Evolutionary conservation across 2,329 filamentous ascomycete genomes (phyloP).

Genomic region (Aureobasidium mangrovei): DNA sequence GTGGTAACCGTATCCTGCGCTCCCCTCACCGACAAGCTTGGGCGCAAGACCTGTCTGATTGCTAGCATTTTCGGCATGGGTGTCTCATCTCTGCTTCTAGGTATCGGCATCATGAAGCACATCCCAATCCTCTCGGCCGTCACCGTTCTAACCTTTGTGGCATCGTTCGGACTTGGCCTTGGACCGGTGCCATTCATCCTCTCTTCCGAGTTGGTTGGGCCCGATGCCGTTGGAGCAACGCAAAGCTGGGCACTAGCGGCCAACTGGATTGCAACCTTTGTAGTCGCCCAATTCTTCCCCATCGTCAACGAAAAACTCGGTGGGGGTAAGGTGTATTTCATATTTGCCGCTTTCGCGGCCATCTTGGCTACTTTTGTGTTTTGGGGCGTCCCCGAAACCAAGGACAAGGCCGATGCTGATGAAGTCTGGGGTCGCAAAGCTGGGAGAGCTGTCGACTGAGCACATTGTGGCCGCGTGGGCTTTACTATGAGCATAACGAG

Average conservation of each 20-base stretch:
- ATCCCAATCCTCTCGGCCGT: slow-evolving; percentile 70
- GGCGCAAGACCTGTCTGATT: slow-evolving; percentile 77
- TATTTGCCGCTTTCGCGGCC: slow-evolving; percentile 71
- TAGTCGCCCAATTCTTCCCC: slow-evolving; percentile 93
- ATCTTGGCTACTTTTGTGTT: slow-evolving; percentile 64
- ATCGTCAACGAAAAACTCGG: slow-evolving; percentile 70
- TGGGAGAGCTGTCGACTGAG: slow-evolving; percentile 10
- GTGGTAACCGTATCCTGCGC: slow-evolving; percentile 72
- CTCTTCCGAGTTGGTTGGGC: slow-evolving; percentile 79
- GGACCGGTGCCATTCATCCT: slow-evolving; percentile 94
- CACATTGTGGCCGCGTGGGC: not conserved
- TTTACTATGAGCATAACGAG: not conserved
- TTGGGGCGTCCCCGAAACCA: slow-evolving; percentile 72
- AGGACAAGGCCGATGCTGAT: slow-evolving; percentile 70
- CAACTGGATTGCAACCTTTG: slow-evolving; percentile 84
- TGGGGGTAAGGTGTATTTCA: slow-evolving; percentile 78
- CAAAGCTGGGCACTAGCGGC: slow-evolving; percentile 81
- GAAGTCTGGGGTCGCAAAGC: slow-evolving; percentile 77
- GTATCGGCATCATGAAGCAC: slow-evolving; percentile 66
- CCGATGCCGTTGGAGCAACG: slow-evolving; percentile 82
- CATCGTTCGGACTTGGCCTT: slow-evolving; percentile 79
- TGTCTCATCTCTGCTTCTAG: slow-evolving; percentile 64
- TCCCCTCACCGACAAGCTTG: slow-evolving; percentile 76
- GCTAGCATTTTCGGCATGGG: slow-evolving; percentile 81
- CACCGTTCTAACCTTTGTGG: slow-evolving; percentile 76